Conservation (phyloP, 768 basidiomycete genomes). For the Kockovaella imperatae region DNA sequence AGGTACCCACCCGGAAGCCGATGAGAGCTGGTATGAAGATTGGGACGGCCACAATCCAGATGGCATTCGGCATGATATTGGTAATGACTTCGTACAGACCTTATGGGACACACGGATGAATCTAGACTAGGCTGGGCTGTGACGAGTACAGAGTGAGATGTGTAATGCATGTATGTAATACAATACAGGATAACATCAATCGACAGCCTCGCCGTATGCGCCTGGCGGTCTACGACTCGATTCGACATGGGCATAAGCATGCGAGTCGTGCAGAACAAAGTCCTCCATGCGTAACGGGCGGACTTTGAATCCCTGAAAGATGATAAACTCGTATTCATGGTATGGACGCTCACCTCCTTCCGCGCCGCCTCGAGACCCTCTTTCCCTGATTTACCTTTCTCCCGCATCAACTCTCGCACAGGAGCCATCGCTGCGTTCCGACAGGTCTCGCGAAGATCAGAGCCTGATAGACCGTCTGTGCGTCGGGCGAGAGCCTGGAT, state of each 20-base stretch:
- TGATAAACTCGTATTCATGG: background rate
- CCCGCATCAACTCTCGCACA: slow-evolving; percentile 46
- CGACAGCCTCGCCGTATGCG: slow-evolving; percentile 23
- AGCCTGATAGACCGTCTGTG: slow-evolving; percentile 73
- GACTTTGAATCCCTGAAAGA: slow-evolving; percentile 63
- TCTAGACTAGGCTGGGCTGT: no score
- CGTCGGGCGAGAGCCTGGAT: slow-evolving; percentile 58
- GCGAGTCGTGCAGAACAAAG: slow-evolving; percentile 51
- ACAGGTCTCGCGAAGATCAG: slow-evolving; percentile 85
- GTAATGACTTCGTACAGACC: background rate
- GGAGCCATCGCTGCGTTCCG: slow-evolving; percentile 90
- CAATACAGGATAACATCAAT: slow-evolving; percentile 7
- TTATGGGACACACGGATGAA: no score
- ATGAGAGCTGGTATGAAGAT: slow-evolving; percentile 2
- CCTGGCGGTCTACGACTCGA: slow-evolving; percentile 30
- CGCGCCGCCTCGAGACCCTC: slow-evolving; percentile 50
- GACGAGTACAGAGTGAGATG: no score
- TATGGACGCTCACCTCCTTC: slow-evolving; percentile 47
- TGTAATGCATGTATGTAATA: slow-evolving; percentile 1
- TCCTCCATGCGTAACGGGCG: slow-evolving; percentile 65
- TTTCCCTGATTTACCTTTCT: slow-evolving; percentile 43
- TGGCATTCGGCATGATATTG: background rate
- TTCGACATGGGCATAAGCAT: slow-evolving; percentile 42
- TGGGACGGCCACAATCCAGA: slow-evolving; percentile 2
- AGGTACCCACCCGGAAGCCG: background rate